Conservation (phyloP, 768 basidiomycete species). For the Xerocomus spinulosus region DNA sequence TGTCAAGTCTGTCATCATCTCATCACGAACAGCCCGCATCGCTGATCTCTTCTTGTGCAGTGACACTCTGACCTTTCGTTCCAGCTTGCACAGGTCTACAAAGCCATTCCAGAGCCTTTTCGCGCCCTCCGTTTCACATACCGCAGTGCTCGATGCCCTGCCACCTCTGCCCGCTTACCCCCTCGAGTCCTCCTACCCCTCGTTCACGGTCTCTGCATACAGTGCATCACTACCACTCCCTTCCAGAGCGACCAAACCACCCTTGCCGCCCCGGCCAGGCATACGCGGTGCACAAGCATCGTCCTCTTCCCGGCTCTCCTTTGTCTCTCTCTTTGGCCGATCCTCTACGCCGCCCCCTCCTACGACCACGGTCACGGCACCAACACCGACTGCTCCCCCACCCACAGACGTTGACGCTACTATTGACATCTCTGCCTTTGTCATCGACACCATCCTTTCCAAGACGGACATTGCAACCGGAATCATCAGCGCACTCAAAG, state of each 20-base stretch:
- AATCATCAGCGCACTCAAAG: conserved; percentile 49
- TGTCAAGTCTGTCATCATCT: conserved; percentile 44
- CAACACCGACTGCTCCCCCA: conserved; percentile 9
- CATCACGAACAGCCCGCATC: conserved; percentile 30
- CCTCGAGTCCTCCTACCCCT: conserved; percentile 43
- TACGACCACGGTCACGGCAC: conserved; percentile 23
- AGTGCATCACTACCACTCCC: conserved; percentile 33
- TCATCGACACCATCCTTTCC: conserved; percentile 50
- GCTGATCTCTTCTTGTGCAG: conserved; percentile 27
- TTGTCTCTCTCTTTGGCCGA: conserved; percentile 75
- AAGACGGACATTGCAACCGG: conserved; percentile 50
- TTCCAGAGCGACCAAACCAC: conserved; percentile 44
- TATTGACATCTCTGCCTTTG: conserved; percentile 57
- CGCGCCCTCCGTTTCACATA: conserved; percentile 30
- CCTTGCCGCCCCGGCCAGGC: conserved; percentile 37
- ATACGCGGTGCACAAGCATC: conserved; percentile 16
- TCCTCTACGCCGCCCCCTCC: conserved; percentile 29
- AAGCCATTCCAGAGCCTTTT: conserved; percentile 40
- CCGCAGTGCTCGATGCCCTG: conserved; percentile 39
- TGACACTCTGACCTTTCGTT: conserved; percentile 39
- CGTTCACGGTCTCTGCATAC: conserved; percentile 41
- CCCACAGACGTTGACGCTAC: conserved; percentile 33
- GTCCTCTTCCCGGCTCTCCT: conserved; percentile 47
- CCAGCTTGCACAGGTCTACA: conserved; percentile 38
- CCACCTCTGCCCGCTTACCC: conserved; percentile 49